Evolutionary conservation across 352 stramenopile genomes (phyloP).

Genomic region (Phytophthora hybrid): DNA sequence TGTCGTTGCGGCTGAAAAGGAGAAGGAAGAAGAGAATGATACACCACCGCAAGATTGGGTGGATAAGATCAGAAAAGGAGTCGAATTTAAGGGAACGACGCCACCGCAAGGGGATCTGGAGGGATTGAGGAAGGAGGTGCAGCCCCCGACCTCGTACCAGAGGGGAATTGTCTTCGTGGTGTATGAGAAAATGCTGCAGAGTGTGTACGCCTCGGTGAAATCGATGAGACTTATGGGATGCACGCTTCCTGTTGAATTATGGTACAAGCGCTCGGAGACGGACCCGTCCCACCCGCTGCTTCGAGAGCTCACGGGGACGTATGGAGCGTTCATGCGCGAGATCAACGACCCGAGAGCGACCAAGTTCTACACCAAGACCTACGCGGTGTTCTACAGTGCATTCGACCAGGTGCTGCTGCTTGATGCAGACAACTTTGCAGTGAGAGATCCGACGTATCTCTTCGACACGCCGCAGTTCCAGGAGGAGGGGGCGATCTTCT

Average conservation of each 20-base stretch:
- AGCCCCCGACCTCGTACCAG: constrained; percentile 14
- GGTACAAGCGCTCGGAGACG: constrained; percentile 64
- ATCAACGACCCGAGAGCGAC: constrained; percentile 62
- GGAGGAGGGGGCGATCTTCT: constrained; percentile 70
- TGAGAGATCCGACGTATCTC: constrained; percentile 69
- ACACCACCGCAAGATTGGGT: constrained; percentile 17
- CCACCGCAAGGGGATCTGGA: constrained; percentile 13
- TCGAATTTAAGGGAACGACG: constrained; percentile 10
- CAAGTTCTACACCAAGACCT: constrained; percentile 78
- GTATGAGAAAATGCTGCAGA: constrained; percentile 59
- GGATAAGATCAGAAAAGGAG: constrained; percentile 27
- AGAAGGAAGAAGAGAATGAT: constrained; percentile 5
- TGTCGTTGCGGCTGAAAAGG: constrained; percentile 6
- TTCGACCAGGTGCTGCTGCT: constrained; percentile 83
- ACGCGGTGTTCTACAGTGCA: constrained; percentile 76
- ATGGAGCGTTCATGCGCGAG: constrained; percentile 67
- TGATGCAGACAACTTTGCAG: constrained; percentile 81
- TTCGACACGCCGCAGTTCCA: constrained; percentile 64
- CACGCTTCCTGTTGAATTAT: constrained; percentile 73
- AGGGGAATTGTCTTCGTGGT: constrained; percentile 66
- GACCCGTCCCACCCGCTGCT: constrained; percentile 59
- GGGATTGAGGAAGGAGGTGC: constrained; percentile 11
- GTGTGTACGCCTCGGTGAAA: constrained; percentile 59
- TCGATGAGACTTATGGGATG: constrained; percentile 51
- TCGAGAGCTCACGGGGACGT: constrained; percentile 37